Base-by-base conservation (phyloP, 495 filamentous ascomycete genomes). In the Rostrohypoxylon terebratum region DNA sequence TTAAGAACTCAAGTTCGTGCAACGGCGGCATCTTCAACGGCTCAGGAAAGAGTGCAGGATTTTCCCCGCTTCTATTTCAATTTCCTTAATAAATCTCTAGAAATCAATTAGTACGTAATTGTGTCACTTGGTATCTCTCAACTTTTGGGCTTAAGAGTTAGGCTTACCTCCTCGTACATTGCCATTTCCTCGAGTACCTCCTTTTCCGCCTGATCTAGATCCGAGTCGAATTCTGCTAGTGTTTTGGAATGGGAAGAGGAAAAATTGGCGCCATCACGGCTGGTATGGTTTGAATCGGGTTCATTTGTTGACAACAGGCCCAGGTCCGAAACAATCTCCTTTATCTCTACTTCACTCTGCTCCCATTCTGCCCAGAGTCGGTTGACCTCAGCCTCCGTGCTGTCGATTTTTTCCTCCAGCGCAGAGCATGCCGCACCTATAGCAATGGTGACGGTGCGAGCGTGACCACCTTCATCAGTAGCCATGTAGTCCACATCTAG, bases 31-130 rank as follows among this genome's bases (percentile, higher is more conserved):
- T 3, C 33, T 1, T 69, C 48, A 73, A 61, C 48, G 25, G 25
- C 58, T 62, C 63, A 76, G 33, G 45, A 78, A 69, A 25, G 66
- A 72, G 4, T 70, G 58, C 61, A 76, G 16, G 51, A 78, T 74
- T 20, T 74, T 71, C 54, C 65, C 60, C 36, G 69, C 59, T 63
- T 78, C 74, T 18, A 73, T 69, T 54, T 76, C 66, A 20, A 78
- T 73, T 50, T 78, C 63, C 66, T 75, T 57, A 0, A 76, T 71
- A 63, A 78, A 76, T 58, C 75, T 45, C 76, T 78, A 50, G 63
- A 76, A 21, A 48, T 75, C 23, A 76, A 73, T 78, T 69, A 78
- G 74, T 66, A 74, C 59, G 50, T 76, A 31, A 38, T 13, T 13
- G 3, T 13, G 63, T 63, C 4, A 53, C 66, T n/a, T n/a, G n/a